Base-by-base conservation (phyloP, 140 eudicot genomes). In the Stevia rebaudiana region DNA sequence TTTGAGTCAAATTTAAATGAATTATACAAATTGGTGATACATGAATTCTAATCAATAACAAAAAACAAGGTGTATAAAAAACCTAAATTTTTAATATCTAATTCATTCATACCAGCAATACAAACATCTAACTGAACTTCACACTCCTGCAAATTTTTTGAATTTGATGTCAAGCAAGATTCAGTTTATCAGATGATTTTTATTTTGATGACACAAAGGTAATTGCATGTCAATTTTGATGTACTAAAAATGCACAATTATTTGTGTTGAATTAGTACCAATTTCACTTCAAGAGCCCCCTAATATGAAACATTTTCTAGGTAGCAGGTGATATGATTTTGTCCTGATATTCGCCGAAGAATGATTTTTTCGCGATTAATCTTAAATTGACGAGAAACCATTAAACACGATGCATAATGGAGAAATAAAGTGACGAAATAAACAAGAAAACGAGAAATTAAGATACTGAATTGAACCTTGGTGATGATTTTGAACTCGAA, bases 401-500 rank as follows among this genome's bases (percentile, higher is more conserved):
- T 30, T 22, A 71, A 64, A 40, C 41, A 61, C 54, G 31, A 64
- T 44, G 61, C 43, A 24, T 21, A 55, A 71, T 39, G 21, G 42
- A 60, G 13, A 12, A 70, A 17, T 50, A 39, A 36, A 50, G 13
- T 21, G 13, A 43, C 1, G 44, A 74, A 31, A 6, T 12, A 43
- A 60, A 55, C 40, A 52, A 51, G 58, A n/a, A 60, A 21, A 61
- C 39, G 8, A 39, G 53, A 41, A 31, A 13, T 17, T 8, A 70
- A 21, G 57, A 18, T 11, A 0, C 6, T 9, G 23, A 47, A 57
- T 11, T 51, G 43, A 67, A 90, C 97, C 97, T 84, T 87, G 37
- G 94, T 53, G 70, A 90, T 69, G 30, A 87, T 78, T 46, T 78
- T 62, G 82, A 90, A 84, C 11, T 77, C 36, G 60, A 90, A 90